Evolutionary conservation across 2,329 filamentous ascomycete species (phyloP).

Genomic region (Alternaria ventricosa): DNA sequence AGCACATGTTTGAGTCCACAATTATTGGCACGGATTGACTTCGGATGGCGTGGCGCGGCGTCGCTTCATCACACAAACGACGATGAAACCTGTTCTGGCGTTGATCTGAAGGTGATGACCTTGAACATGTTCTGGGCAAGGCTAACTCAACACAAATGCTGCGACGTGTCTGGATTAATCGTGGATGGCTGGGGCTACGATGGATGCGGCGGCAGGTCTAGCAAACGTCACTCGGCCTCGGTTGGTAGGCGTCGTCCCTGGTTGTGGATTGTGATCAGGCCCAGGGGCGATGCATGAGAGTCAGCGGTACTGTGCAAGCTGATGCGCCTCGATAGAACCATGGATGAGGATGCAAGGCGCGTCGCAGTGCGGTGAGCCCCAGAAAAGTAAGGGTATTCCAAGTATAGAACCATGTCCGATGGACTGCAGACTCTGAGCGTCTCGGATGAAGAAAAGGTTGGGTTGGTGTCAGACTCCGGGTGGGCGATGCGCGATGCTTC

Average conservation of each 20-base stretch:
- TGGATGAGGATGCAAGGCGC: background rate
- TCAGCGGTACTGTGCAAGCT: background rate
- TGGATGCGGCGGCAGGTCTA: background rate
- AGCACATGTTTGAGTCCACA: background rate
- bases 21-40: background rate
- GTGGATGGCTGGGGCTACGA: background rate
- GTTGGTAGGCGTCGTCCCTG: background rate
- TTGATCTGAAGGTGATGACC: background rate
- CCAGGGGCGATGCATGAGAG: background rate
- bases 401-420: background rate
- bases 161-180: background rate
- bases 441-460: conserved; percentile 8
- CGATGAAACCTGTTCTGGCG: background rate
- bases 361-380: background rate
- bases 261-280: background rate
- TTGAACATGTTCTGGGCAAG: background rate
- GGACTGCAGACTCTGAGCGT: background rate
- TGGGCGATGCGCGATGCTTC: conserved; percentile 11
- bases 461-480: conserved; percentile 6
- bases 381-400: background rate
- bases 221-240: background rate
- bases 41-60: background rate
- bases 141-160: background rate
- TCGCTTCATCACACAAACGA: background rate
- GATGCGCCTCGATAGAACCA: background rate